Base-by-base conservation (phyloP, 768 basidiomycete species). In the Ramaria sp. region DNA sequence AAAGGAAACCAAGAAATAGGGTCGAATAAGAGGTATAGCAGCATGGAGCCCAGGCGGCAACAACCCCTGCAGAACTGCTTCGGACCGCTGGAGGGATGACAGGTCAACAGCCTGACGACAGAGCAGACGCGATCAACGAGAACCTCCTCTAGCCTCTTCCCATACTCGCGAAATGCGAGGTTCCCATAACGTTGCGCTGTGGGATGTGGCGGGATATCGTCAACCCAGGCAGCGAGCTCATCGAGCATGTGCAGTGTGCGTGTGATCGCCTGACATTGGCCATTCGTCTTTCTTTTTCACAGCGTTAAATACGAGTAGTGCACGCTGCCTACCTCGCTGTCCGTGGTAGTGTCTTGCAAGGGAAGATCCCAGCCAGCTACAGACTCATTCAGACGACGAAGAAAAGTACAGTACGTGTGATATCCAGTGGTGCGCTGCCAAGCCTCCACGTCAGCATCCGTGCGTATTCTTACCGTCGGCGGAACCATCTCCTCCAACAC, bases 181-280 rank as follows among this genome's bases (percentile, higher is more conserved):
- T 97, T 96, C 1, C 95, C 95, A 66, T 88, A 99, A 10, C 92
- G 78, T 62, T 96, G 94, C 5, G 86, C 79, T 7, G 84, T 79
- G 39, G 78, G 66, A 6, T 80, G 75, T 0, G 85, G 82, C 1
- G 93, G 93, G 9, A 93, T 86, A 27, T 85, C 82, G 38, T 87
- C 81, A 24, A 93, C 82, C 90, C 91, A 91, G 1, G 60, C 60
- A 61, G 83, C 80, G 42, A 96, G 69, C 11, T 74, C 73, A 58
- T 86, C 78, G 17, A 99, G 71, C 59, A 94, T 70, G 4, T 63
- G 63, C 0, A 92, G 61, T 12, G 78, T 68, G 48, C 66, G 64
- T n/a, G 63, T 59, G 38, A 81, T 74, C 11, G 78, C 72, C 84
- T 86, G 59, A 30, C 11, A 60, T 20, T 59, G 33, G 22, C 47